These are phyloP conservation scores for Davidsoniella australis DNA, from an alignment of 2,329 filamentous ascomycete genomes.

Conservation along the genomic window DNA sequence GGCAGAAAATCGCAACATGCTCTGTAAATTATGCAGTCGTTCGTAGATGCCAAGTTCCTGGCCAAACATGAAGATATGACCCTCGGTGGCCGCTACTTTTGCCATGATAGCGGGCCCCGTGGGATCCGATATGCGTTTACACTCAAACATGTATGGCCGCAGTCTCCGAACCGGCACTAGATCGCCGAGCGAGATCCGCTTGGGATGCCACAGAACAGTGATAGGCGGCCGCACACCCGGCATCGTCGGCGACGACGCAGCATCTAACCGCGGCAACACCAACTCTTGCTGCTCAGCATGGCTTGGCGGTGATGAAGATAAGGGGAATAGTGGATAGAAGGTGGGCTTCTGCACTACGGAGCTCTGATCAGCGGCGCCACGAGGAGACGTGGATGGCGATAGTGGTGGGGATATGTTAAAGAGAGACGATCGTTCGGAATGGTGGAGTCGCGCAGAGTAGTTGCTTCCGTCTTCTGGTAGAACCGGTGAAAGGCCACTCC, in stretches of 20 bases:
- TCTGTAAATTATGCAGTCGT: no score
- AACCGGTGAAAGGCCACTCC: no score
- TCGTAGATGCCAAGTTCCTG: not conserved
- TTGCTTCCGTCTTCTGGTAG: not conserved
- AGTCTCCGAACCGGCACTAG: not conserved
- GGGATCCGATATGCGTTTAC: not conserved
- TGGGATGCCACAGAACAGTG: slow-evolving; percentile 1
- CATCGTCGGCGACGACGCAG: not conserved
- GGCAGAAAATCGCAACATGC: no score
- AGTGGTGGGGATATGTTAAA: slow-evolving; percentile 1
- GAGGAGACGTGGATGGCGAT: not conserved
- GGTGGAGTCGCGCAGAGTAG: not conserved
- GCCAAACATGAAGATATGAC: not conserved
- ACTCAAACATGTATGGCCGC: not conserved
- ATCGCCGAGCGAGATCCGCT: not conserved
- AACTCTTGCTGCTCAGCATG: no score
- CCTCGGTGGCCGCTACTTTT: slow-evolving; percentile 2
- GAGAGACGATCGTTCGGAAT: no score
- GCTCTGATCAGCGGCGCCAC: no score
- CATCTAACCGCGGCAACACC: no score
- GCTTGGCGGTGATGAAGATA: not conserved
- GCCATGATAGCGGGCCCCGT: not conserved
- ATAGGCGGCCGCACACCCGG: not conserved
- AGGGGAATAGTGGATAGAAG: not conserved
- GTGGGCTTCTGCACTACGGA: no score